These are phyloP conservation scores for Begonia fuchsioides DNA, from an alignment of 306 rosid genomes.

Conservation along the genomic window DNA sequence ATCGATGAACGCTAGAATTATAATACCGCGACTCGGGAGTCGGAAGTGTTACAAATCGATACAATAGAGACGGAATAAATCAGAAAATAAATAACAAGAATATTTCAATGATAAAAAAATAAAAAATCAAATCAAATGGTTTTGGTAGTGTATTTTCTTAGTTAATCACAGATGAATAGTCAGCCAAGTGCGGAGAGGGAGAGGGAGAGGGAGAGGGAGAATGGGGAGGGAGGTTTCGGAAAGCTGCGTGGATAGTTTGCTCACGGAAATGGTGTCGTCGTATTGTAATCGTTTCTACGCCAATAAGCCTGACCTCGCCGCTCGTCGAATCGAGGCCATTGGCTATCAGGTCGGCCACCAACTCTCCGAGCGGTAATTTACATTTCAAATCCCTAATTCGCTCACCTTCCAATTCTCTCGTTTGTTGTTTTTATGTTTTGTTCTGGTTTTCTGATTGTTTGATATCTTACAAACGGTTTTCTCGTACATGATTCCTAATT, in stretches of 20 bases:
- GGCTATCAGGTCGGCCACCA: conserved; percentile 97
- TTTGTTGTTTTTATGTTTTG: neutral
- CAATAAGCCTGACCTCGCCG: conserved; percentile 84
- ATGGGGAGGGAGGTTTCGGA: conserved; percentile 89
- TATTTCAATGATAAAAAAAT: too few relatives aligned
- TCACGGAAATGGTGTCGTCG: conserved; percentile 81
- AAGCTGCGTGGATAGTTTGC: conserved; percentile 76
- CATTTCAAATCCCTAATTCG: conserved; percentile 5
- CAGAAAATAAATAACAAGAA: too few relatives aligned
- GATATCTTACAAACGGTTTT: neutral
- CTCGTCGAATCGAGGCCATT: conserved; percentile 90
- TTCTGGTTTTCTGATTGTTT: neutral
- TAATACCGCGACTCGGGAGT: too few relatives aligned
- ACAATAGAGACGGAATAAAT: too few relatives aligned
- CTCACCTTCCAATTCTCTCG: neutral
- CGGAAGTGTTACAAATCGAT: too few relatives aligned
- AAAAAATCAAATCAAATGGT: too few relatives aligned
- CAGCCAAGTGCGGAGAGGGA: neutral
- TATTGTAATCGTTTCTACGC: conserved; percentile 82
- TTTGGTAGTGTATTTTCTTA: too few relatives aligned
- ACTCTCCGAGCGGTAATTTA: conserved; percentile 79
- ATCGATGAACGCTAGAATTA: too few relatives aligned
- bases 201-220: too few relatives aligned
- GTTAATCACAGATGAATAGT: too few relatives aligned
- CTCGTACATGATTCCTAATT: neutral